Conservation (phyloP, 208 protist species). For the Plasmodiophora brassicae region DNA sequence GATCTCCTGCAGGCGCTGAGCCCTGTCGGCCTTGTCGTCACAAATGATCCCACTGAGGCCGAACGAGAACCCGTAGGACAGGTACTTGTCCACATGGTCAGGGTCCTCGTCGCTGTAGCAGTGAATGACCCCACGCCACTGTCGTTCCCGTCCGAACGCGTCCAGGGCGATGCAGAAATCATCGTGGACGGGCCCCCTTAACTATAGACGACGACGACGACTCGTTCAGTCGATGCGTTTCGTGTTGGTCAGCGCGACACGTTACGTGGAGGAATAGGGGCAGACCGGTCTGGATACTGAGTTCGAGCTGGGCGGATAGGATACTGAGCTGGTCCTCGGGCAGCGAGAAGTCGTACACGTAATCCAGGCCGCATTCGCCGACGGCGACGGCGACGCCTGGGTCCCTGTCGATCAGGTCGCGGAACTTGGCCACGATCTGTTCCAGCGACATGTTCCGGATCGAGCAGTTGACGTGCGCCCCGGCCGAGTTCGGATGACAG, state of each 20-base stretch:
- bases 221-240: no score
- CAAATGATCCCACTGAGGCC: neutral
- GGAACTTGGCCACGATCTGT: neutral
- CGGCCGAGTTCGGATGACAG: neutral
- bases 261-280: neutral
- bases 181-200: neutral
- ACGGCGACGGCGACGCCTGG: slow-evolving; percentile 15
- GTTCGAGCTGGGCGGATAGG: neutral
- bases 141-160: no score
- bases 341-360: neutral
- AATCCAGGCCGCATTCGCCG: slow-evolving; percentile 29
- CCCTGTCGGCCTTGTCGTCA: neutral
- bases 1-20: neutral
- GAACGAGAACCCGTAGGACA: neutral
- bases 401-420: neutral
- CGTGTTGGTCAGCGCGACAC: no score
- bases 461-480: no score
- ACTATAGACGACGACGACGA: no score
- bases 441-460: neutral
- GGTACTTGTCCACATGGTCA: neutral
- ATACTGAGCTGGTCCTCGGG: neutral
- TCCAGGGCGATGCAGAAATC: slow-evolving; percentile 17
- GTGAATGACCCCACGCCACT: neutral
- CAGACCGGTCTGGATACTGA: neutral
- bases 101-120: slow-evolving; percentile 5